Base-by-base conservation (phyloP, 768 basidiomycete species). In the Lactifluus echinatus region DNA sequence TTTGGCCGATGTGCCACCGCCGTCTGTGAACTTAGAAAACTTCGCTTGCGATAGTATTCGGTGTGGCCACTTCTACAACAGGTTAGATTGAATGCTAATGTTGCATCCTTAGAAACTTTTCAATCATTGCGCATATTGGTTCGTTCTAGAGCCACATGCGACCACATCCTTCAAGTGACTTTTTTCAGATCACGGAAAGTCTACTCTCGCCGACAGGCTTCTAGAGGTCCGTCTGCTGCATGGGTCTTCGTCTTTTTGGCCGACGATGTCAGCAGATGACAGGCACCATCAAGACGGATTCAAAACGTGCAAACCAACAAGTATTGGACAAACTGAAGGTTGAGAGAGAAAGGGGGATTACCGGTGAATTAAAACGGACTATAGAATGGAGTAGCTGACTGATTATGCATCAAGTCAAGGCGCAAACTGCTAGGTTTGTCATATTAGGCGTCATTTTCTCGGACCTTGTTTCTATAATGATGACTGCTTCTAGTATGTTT, bases 121-220 rank as follows among this genome's bases (percentile, higher is more conserved):
- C 93, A 10, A 93, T 97, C 63, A 95, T 97, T 67, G 93, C 93
- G 1, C 94, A 97, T 69, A 96, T 96, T 64, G 93, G 92, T 84
- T 59, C 14, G n/a, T 42, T 29, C 53, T 39, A 26, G 56, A 14
- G 4, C 15, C 29, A 6, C 26, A 29, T 44, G 39, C 36, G 12
- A 19, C n/a, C 12, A 8, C 26, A 10, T 3, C 19, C 52, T 39
- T 49, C 57, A 8, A 55, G 50, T 11, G 48, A 33, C 29, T 55
- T 50, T 17, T 34, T 47, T 12, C 56, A 87, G 89, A 96, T 70
- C 94, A 96, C 71, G 95, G 95, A 51, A 98, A 97, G 76, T 93
- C 91, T 4, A 96, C 93, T 4, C 75, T 96, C 55, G 91, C 93
- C 6, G 94, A 96, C 26, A 89, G 89, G 63, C 73, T 90, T 59